Evolutionary conservation across 139 green algal genomes (phyloP).

Genomic region (Asterochloris sp.): DNA sequence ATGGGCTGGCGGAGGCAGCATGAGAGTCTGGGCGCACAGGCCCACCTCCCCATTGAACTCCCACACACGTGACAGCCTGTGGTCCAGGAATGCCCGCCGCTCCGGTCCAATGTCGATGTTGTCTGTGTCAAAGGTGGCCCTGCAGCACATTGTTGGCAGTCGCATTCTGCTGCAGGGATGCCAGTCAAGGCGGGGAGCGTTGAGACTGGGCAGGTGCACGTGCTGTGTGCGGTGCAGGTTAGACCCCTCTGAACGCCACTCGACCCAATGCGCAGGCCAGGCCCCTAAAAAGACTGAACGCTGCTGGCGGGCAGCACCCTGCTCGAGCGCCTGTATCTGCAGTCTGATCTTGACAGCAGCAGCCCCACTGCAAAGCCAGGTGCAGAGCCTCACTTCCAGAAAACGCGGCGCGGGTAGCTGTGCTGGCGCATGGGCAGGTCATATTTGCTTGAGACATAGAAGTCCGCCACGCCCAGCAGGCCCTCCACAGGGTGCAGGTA

Average conservation of each 20-base stretch:
- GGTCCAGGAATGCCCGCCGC: slow-evolving; percentile 89
- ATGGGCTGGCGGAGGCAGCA: neutral
- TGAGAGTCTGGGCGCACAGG: neutral
- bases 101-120: slow-evolving; percentile 97
- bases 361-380: neutral
- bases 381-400: slow-evolving; percentile 78
- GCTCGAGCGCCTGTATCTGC: no score
- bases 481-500: slow-evolving; percentile 78
- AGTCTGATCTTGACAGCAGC: neutral
- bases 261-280: no score
- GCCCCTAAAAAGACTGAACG: no score
- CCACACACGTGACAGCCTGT: slow-evolving; percentile 81
- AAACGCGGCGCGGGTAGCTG: slow-evolving; percentile 81
- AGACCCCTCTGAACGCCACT: no score
- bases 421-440: slow-evolving; percentile 93
- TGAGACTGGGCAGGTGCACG: no score
- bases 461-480: slow-evolving; percentile 90
- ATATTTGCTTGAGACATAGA: slow-evolving; percentile 89
- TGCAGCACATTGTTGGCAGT: slow-evolving; percentile 19
- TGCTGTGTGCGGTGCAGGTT: no score
- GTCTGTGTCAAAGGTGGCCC: slow-evolving; percentile 88
- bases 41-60: slow-evolving; percentile 80
- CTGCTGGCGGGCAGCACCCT: no score
- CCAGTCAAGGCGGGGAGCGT: no score
- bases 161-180: neutral